Evolutionary conservation across 1,139 yeast genomes (phyloP), one percentile per base, ranked within the genome.

Genomic region (Hanseniaspora gamundiae): DNA sequence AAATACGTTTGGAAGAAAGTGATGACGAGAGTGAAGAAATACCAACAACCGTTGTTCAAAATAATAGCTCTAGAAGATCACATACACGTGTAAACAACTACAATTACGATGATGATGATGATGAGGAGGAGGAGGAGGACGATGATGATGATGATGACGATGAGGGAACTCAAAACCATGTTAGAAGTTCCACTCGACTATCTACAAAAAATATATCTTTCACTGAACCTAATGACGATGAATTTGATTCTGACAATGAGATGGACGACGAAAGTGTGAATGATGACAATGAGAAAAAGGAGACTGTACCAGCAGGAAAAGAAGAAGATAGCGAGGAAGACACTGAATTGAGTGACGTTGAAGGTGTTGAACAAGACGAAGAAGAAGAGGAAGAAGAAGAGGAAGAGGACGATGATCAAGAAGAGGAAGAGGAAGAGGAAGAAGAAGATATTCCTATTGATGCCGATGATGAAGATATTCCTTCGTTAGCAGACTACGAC

Each of bases 391-490:
- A 45, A 4, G 49, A 48, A 10, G 53, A 48, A n/a, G 52, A 45
- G 11, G 52, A 48, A 4, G 53, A 48, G 3, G 56, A 53, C 2
- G 53, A 49, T 8, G 52, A 46, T 10, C 21, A 30, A 5, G 48
- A 48, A 2, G 56, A 45, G 11, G 56, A 51, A 13, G 55, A 50
- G 22, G 52, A 46, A 13, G 54, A 51, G 6, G 56, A 51, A 27
- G 55, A 50, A 13, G 50, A 47, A 6, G 35, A 24, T 24, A 9
- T 16, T 4, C 3, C 8, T n/a, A 17, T 11, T 2, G 35, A 30
- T 14, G 35, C 8, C 3, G 35, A 30, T 30, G 35, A 30, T 16
- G 17, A n/a, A 4, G 35, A 30, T 30, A 5, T 16, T 16, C 16
- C 17, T 8, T 13, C 11, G 8, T 9, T n/a, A 13, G 17, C 35